Evolutionary conservation across 2,329 filamentous ascomycete species (phyloP).

Genomic region (Ampelomyces quisqualis): DNA sequence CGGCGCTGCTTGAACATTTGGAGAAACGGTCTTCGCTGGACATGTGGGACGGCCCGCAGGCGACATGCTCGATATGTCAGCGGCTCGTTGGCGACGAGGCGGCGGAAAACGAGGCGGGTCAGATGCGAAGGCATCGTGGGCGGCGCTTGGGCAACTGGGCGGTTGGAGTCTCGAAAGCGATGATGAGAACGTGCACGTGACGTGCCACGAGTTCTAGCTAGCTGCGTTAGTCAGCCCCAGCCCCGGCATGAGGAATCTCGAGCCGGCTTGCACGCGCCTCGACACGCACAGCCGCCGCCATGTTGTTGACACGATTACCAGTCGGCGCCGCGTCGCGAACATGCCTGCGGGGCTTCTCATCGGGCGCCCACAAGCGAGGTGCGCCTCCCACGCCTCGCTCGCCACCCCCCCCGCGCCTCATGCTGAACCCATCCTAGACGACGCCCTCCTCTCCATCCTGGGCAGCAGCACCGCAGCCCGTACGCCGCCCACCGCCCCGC

Average conservation of each 20-base stretch:
- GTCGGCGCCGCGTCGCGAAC: constrained; percentile 11
- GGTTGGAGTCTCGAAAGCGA: neutral
- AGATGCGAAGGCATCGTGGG: constrained; percentile 60
- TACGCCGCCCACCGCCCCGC: constrained; percentile 7
- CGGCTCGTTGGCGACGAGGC: constrained; percentile 55
- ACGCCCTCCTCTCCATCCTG: constrained; percentile 25
- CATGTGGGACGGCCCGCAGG: constrained; percentile 27
- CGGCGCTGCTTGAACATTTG: constrained; percentile 66
- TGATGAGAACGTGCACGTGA: constrained; percentile 3
- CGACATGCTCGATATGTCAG: constrained; percentile 50
- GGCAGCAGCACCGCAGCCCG: constrained; percentile 9
- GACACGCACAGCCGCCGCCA: constrained; percentile 16
- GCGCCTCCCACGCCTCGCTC: constrained; percentile 5
- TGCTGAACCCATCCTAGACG: constrained; percentile 16
- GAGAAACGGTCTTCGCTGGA: constrained; percentile 61
- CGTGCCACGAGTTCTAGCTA: too few species aligned
- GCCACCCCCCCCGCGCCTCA: constrained; percentile 1
- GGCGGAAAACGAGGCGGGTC: constrained; percentile 61
- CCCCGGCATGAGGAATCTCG: constrained; percentile 13
- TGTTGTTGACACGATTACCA: constrained; percentile 24
- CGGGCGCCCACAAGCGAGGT: constrained; percentile 24
- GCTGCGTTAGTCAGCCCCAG: too few species aligned
- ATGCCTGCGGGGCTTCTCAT: constrained; percentile 30
- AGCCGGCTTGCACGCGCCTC: constrained; percentile 10
- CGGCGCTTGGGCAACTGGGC: too few species aligned